Percentiles rank a stretch among this genome's conserved stretches.
phyloP scores from a whole-genome alignment of 495 filamentous ascomycete species.

The Penicillium dipodomyicola region DNA sequence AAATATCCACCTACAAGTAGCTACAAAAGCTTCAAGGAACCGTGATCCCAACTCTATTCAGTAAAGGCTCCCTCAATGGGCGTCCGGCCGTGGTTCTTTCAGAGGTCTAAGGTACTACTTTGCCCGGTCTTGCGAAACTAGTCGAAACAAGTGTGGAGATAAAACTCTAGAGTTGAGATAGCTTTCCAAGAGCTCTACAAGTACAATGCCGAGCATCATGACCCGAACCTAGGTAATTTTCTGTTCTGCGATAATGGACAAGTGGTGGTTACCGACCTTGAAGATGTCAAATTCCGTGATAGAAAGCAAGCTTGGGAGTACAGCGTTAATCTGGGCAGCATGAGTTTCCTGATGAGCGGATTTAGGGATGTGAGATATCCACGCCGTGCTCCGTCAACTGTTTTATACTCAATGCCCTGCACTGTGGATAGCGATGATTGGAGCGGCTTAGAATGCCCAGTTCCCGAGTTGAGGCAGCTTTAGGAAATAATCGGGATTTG shows the following conservation, averaged over 20 bases:
- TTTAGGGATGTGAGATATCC: conserved; percentile 11
- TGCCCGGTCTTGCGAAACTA: conserved; percentile 4
- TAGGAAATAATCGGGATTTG: too few relatives aligned
- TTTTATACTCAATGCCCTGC: too few relatives aligned
- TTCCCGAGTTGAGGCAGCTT: too few relatives aligned
- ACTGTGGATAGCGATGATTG: too few relatives aligned
- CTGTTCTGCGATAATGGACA: conserved; percentile 8
- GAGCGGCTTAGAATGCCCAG: too few relatives aligned
- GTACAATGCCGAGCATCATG: conserved; percentile 9
- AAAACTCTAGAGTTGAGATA: background rate
- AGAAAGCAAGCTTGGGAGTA: background rate
- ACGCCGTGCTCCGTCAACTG: conserved; percentile 1
- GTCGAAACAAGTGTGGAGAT: conserved; percentile 5
- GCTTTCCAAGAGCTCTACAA: conserved; percentile 2
- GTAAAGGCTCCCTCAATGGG: conserved; percentile 11
- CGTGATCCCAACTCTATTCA: conserved; percentile 9
- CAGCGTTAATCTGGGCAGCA: conserved; percentile 4
- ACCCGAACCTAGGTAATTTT: conserved; percentile 8
- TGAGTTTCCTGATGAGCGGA: conserved; percentile 12
- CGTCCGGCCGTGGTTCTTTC: conserved; percentile 8
- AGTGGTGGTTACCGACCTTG: conserved; percentile 8
- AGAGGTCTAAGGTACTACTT: conserved; percentile 10
- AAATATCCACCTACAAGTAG: conserved; percentile 8
- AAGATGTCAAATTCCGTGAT: conserved; percentile 6
- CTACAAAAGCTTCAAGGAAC: conserved; percentile 11